phyloP scores from a whole-genome alignment of 1,284 basidiomycete genomes.

The Fistulinella cinereoalba region DNA sequence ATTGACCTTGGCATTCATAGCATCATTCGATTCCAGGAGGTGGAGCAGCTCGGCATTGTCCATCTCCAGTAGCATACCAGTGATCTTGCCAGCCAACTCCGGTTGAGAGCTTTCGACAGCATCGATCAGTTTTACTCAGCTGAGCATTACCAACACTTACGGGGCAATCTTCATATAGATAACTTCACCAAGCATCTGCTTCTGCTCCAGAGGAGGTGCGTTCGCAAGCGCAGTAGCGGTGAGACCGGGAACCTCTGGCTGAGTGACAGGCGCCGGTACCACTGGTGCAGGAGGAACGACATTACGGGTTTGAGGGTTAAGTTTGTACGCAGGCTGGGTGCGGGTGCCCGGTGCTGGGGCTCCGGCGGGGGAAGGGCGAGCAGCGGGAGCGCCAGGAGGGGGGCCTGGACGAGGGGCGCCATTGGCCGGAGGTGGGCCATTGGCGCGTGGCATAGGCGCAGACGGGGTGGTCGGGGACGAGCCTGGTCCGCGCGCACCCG shows the following conservation, averaged over 20 bases:
- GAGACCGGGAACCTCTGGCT: constrained; percentile 47
- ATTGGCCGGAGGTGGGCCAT: constrained; percentile 50
- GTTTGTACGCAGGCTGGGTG: constrained; percentile 39
- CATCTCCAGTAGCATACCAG: constrained; percentile 97
- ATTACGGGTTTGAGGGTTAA: constrained; percentile 42
- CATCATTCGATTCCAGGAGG: constrained; percentile 77
- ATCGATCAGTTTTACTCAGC: constrained; percentile 16
- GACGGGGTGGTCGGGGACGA: constrained; percentile 61
- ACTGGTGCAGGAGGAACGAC: constrained; percentile 37
- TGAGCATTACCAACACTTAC: constrained; percentile 47
- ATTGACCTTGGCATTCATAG: constrained; percentile 83
- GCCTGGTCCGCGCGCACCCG: constrained; percentile 55
- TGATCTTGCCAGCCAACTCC: constrained; percentile 95
- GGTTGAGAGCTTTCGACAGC: constrained; percentile 65
- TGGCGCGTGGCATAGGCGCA: constrained; percentile 55
- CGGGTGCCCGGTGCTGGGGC: constrained; percentile 42
- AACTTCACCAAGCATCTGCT: constrained; percentile 94
- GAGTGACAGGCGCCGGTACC: constrained; percentile 37
- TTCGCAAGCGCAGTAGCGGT: constrained; percentile 62
- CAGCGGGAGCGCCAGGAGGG: constrained; percentile 44
- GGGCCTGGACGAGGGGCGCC: constrained; percentile 49
- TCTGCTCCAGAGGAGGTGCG: constrained; percentile 86
- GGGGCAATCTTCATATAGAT: constrained; percentile 85
- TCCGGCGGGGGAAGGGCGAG: constrained; percentile 43
- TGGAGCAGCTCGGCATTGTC: constrained; percentile 89